Evolutionary conservation across 305 asterid species (phyloP), one percentile per base, ranked within the genome.

Genomic region (Fraxinus albicans): DNA sequence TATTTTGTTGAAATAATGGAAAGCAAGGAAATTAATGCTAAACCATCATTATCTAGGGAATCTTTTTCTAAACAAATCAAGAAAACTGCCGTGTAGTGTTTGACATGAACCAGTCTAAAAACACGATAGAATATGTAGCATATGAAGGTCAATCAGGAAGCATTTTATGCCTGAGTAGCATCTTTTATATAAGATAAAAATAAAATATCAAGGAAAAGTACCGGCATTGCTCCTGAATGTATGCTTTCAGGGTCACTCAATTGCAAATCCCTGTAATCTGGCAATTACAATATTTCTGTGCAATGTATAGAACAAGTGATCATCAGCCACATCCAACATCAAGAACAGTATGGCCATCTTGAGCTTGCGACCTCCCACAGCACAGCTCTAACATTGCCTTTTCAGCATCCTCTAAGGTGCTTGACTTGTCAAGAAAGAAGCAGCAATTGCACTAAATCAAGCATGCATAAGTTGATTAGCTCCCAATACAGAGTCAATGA

Each of bases 261-360:
- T 95, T 92, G 89, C 98, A 92, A 80, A 95, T 91, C 67, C 98
- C 97, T 0, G 98, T 95, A 74, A 95, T 82, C 83, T 88, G 87
- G 88, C 92, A 92, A 80, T 85, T 89, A 25, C 92, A 89, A 74
- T 87, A 94, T 72, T 94, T 94, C 65, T 90, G 91, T 58, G 97
- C 99, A 12, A 92, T 84, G 86, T 90, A 91, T 0, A 95, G 76
- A 70, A 93, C 89, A 73, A 95, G 93, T 27, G 98, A 91, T 84
- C 98, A 97, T 97, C 99, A 92, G 79, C 99, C 99, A 82, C 99
- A 95, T n/a, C 98, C 98, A 82, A 94, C 94, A 86, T 95, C 98
- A 69, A 94, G 98, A 87, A 95, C 97, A 77, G 95, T 84, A 40
- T 92, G 98, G 2, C 98, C 97, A 83, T 92, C 94, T 88, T 90